These are phyloP conservation scores for Adiantum capillusveneris DNA, from an alignment of 75 land plant genomes.

Conservation along the genomic window DNA sequence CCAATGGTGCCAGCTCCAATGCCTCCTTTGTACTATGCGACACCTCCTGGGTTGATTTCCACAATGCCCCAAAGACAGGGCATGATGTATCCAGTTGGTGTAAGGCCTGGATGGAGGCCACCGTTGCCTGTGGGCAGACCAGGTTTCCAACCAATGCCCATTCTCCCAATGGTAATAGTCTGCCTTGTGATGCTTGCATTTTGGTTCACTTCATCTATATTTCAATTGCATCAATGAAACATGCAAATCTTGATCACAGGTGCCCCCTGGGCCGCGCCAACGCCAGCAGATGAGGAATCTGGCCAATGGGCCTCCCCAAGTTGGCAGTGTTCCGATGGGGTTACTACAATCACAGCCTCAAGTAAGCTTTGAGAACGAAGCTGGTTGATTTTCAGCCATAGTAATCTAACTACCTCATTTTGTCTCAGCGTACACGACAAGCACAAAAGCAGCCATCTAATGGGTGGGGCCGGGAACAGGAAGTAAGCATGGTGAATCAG, in stretches of 20 bases:
- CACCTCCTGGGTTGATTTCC: constrained; percentile 37
- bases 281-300: constrained; percentile 41
- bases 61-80: constrained; percentile 42
- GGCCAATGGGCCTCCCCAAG: constrained; percentile 35
- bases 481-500: constrained; percentile 10
- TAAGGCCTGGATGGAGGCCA: constrained; percentile 62
- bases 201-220: background rate
- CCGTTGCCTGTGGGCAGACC: constrained; percentile 32
- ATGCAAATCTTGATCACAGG: constrained; percentile 17
- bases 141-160: constrained; percentile 31
- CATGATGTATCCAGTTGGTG: constrained; percentile 47
- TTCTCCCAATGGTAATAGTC: constrained; percentile 22
- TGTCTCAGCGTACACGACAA: constrained; percentile 11
- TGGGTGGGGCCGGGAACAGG: constrained; percentile 28
- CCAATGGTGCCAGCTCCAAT: constrained; percentile 44
- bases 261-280: constrained; percentile 35
- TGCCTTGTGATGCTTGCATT: background rate
- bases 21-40: constrained; percentile 33
- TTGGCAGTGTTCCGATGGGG: constrained; percentile 15
- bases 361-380: too few relatives aligned
- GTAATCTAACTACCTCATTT: background rate
- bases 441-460: constrained; percentile 30
- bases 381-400: background rate
- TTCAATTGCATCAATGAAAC: background rate
- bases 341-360: constrained; percentile 15